These are phyloP conservation scores for Stemphylium lycopersici DNA, from an alignment of 2,329 filamentous ascomycete species.

Conservation along the genomic window DNA sequence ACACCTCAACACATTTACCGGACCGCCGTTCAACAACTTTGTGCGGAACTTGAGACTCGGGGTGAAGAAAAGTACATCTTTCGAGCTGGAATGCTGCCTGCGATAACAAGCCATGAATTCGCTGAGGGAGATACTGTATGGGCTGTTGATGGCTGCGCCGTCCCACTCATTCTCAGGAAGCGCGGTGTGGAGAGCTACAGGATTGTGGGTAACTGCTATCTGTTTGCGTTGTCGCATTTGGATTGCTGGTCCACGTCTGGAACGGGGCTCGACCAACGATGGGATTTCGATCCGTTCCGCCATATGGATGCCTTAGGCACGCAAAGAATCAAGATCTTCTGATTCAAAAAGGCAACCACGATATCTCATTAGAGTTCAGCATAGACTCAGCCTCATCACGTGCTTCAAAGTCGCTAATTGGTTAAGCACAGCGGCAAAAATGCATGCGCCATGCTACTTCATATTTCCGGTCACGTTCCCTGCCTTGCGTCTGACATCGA, in stretches of 20 bases:
- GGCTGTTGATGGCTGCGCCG: slow-evolving; percentile 15
- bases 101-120: slow-evolving; percentile 5
- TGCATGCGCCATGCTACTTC: background rate
- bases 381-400: background rate
- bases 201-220: slow-evolving; percentile 15
- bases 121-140: slow-evolving; percentile 16
- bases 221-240: slow-evolving; percentile 15
- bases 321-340: slow-evolving; percentile 10
- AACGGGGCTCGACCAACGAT: slow-evolving; percentile 11
- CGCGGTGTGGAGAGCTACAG: background rate
- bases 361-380: background rate
- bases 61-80: slow-evolving; percentile 13
- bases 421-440: background rate
- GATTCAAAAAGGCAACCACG: background rate
- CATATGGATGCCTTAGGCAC: slow-evolving; percentile 14
- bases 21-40: slow-evolving; percentile 8
- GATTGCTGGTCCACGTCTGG: slow-evolving; percentile 16
- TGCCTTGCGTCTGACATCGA: background rate
- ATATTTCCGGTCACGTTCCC: no score
- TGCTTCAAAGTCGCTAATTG: background rate
- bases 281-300: slow-evolving; percentile 20
- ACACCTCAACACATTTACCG: background rate
- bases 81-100: slow-evolving; percentile 13
- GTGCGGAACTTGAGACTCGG: slow-evolving; percentile 7
- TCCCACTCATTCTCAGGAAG: slow-evolving; percentile 13